Evolutionary conservation across 805 yeast species (phyloP).

Genomic region (Candida nanaspora): DNA sequence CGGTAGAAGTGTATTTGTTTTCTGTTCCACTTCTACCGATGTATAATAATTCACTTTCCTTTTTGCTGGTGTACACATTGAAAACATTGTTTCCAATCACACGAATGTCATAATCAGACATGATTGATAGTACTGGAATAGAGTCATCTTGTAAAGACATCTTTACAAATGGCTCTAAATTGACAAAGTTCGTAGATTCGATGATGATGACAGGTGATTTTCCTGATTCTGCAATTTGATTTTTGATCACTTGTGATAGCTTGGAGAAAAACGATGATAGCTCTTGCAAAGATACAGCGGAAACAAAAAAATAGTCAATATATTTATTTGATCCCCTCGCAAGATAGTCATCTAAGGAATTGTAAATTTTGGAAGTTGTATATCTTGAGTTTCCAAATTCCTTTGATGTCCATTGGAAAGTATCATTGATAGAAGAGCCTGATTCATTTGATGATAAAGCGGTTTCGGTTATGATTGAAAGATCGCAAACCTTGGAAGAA

Average conservation of each 20-base stretch:
- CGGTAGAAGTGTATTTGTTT: conserved; percentile 34
- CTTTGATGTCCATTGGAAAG: conserved; percentile 24
- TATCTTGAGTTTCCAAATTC: conserved; percentile 27
- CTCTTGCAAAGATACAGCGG: conserved; percentile 45
- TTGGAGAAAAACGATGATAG: conserved; percentile 34
- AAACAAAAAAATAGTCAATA: conserved; percentile 39
- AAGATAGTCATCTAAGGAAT: conserved; percentile 20
- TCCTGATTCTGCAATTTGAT: conserved; percentile 10
- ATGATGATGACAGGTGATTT: conserved; percentile 47
- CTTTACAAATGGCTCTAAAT: conserved; percentile 61
- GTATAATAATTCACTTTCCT: conserved; percentile 40
- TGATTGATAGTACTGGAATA: conserved; percentile 44
- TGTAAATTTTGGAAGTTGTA: conserved; percentile 12
- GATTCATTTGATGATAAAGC: not conserved
- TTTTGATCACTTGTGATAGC: conserved; percentile 28
- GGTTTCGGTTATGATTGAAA: conserved; percentile 33
- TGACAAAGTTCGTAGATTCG: conserved; percentile 67
- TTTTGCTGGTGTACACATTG: conserved; percentile 28
- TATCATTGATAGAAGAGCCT: conserved; percentile 4
- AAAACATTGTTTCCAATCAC: conserved; percentile 25
- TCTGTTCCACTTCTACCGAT: conserved; percentile 35
- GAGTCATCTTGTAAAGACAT: conserved; percentile 27
- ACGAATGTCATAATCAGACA: conserved; percentile 57
- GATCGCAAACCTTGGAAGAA: conserved; percentile 33
- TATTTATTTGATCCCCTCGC: not conserved